Percentiles rank a stretch among this genome's conserved stretches.
These are phyloP conservation scores for Liriodendron chinense DNA, from an alignment of 164 flowering plant genomes.

Conservation along the genomic window DNA sequence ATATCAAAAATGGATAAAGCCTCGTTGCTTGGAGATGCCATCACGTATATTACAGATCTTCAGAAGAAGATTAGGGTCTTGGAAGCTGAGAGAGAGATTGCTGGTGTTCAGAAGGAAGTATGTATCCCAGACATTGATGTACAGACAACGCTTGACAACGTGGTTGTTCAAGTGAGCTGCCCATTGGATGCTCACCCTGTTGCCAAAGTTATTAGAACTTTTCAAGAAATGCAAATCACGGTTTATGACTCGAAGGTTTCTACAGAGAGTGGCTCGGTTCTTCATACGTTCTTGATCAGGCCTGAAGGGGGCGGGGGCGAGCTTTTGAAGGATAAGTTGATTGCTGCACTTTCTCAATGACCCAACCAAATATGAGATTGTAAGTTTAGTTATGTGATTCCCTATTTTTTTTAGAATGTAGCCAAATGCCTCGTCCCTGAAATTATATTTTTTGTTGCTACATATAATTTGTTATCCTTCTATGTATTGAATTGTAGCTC, in stretches of 20 bases:
- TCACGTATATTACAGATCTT: slow-evolving; percentile 74
- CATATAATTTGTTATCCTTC: neutral
- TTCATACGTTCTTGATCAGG: slow-evolving; percentile 64
- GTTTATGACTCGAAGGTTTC: slow-evolving; percentile 46
- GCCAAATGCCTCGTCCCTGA: neutral
- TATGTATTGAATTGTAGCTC: neutral
- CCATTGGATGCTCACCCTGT: slow-evolving; percentile 71
- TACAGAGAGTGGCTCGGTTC: slow-evolving; percentile 37
- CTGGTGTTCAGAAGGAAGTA: slow-evolving; percentile 19
- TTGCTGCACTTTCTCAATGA: slow-evolving; percentile 39
- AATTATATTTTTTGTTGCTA: neutral
- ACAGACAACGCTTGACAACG: slow-evolving; percentile 48
- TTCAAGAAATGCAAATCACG: slow-evolving; percentile 48
- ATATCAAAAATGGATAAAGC: slow-evolving; percentile 93
- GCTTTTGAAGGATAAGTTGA: slow-evolving; percentile 54
- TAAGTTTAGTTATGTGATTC: neutral
- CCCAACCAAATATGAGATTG: neutral
- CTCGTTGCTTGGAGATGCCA: slow-evolving; percentile 83
- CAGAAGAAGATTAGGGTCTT: slow-evolving; percentile 56
- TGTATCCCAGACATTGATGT: slow-evolving; percentile 52
- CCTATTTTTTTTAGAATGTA: neutral
- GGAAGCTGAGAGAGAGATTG: slow-evolving; percentile 61
- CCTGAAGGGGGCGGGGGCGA: slow-evolving; percentile 45
- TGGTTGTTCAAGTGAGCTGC: slow-evolving; percentile 55
- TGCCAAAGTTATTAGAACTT: slow-evolving; percentile 39